Percentiles rank a stretch among this genome's conserved stretches.
phyloP scores from a whole-genome alignment of 2,329 filamentous ascomycete species.

The Fusarium sp. region DNA sequence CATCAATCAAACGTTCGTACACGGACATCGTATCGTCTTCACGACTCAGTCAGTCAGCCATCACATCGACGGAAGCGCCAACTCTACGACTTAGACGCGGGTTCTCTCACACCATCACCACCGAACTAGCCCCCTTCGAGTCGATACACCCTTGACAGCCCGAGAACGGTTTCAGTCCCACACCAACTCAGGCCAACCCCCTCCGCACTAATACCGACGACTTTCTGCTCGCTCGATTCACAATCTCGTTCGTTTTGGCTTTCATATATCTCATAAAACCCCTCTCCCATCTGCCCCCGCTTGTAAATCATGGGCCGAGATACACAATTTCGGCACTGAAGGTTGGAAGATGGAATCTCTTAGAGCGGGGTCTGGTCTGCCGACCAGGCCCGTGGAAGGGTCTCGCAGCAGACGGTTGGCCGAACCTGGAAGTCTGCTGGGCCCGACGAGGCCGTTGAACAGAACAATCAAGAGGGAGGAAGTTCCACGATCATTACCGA shows the following conservation, averaged over 20 bases:
- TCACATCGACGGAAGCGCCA: constrained; percentile 38
- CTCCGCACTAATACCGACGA: constrained; percentile 44
- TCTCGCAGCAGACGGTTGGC: constrained; percentile 43
- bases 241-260: constrained; percentile 23
- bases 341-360: constrained; percentile 56
- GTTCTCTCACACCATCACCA: constrained; percentile 40
- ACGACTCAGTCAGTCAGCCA: constrained; percentile 26
- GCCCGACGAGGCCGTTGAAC: constrained; percentile 38
- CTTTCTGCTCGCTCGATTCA: constrained; percentile 34
- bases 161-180: constrained; percentile 36
- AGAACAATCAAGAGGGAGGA: constrained; percentile 38
- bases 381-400: constrained; percentile 52
- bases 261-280: constrained; percentile 27
- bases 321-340: constrained; percentile 33
- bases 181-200: constrained; percentile 33
- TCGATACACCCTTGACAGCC: constrained; percentile 32
- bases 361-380: constrained; percentile 53
- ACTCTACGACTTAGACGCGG: constrained; percentile 37
- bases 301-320: constrained; percentile 35
- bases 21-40: constrained; percentile 12
- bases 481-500: constrained; percentile 23
- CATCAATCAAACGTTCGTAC: constrained; percentile 20
- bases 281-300: constrained; percentile 1
- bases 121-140: constrained; percentile 39
- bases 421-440: constrained; percentile 31